Evolutionary conservation across 495 filamentous ascomycete genomes (phyloP).

Genomic region (Talaromyces trachyspermus): DNA sequence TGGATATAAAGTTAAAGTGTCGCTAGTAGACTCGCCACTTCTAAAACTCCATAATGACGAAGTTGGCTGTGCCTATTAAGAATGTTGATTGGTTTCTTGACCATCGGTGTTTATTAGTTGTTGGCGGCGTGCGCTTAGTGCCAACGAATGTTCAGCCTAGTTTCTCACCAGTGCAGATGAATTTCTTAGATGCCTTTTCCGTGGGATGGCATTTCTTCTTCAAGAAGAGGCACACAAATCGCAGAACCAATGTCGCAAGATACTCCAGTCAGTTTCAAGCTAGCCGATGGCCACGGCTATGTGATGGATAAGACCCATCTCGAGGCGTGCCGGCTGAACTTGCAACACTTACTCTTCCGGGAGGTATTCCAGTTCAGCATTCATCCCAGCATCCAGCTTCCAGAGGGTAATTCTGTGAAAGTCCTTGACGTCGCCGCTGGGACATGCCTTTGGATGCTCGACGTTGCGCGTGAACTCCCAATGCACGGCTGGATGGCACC

Average conservation of each 20-base stretch:
- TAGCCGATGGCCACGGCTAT: slow-evolving; percentile 16
- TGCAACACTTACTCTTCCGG: slow-evolving; percentile 19
- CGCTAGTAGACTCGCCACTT: too few relatives aligned
- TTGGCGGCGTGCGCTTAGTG: too few relatives aligned
- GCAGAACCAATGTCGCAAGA: neutral
- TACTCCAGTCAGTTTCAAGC: slow-evolving; percentile 4
- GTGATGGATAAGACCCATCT: slow-evolving; percentile 11
- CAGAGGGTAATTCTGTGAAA: slow-evolving; percentile 1
- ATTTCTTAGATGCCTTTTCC: too few relatives aligned
- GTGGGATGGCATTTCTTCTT: too few relatives aligned
- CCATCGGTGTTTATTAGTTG: too few relatives aligned
- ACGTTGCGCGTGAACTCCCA: slow-evolving; percentile 16
- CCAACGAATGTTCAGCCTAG: too few relatives aligned
- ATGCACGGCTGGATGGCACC: slow-evolving; percentile 12
- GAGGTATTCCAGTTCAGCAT: slow-evolving; percentile 14
- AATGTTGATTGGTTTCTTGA: too few relatives aligned
- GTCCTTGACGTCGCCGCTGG: slow-evolving; percentile 17
- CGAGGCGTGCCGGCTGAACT: slow-evolving; percentile 15
- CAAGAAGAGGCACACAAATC: neutral
- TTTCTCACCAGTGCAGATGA: too few relatives aligned
- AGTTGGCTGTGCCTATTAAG: too few relatives aligned
- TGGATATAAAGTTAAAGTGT: too few relatives aligned
- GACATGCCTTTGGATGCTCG: slow-evolving; percentile 21
- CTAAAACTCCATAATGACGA: too few relatives aligned
- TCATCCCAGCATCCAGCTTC: slow-evolving; percentile 11